phyloP scores from a whole-genome alignment of 306 rosid genomes.

The Chamaecrista fasciculata region DNA sequence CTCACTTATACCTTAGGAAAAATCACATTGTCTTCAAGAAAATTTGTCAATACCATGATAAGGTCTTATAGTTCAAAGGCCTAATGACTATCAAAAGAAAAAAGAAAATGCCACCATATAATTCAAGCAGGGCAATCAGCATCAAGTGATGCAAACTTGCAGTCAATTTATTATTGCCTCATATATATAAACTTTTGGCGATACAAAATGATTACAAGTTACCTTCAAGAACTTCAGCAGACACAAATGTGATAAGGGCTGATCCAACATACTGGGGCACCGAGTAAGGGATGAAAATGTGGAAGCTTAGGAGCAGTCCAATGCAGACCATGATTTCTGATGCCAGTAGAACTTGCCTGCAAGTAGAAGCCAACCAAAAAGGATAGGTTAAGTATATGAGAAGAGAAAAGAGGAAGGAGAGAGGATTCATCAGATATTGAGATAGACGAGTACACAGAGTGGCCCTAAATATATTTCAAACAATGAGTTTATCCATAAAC shows the following conservation, averaged over 20 bases:
- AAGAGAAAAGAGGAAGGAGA: background rate
- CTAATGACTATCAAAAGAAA: background rate
- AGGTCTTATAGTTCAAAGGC: background rate
- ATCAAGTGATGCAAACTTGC: constrained; percentile 3
- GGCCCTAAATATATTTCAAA: background rate
- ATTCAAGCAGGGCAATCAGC: constrained; percentile 12
- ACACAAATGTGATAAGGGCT: constrained; percentile 72
- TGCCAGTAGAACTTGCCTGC: constrained; percentile 77
- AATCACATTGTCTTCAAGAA: background rate
- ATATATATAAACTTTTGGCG: background rate
- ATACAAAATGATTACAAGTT: constrained; percentile 13
- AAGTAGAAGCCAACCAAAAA: constrained; percentile 27
- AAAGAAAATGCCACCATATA: too few relatives aligned
- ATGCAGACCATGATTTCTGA: constrained; percentile 79
- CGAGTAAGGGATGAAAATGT: constrained; percentile 54
- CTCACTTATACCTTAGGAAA: background rate
- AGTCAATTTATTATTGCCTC: background rate
- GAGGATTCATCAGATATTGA: background rate
- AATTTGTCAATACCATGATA: background rate
- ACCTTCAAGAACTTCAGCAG: constrained; percentile 95
- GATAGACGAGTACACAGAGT: background rate
- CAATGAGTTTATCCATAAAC: background rate
- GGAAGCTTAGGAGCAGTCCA: constrained; percentile 77
- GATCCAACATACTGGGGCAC: constrained; percentile 82
- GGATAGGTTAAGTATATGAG: background rate